Evolutionary conservation across 805 yeast genomes (phyloP).

Genomic region (Saturnispora galanensis): DNA sequence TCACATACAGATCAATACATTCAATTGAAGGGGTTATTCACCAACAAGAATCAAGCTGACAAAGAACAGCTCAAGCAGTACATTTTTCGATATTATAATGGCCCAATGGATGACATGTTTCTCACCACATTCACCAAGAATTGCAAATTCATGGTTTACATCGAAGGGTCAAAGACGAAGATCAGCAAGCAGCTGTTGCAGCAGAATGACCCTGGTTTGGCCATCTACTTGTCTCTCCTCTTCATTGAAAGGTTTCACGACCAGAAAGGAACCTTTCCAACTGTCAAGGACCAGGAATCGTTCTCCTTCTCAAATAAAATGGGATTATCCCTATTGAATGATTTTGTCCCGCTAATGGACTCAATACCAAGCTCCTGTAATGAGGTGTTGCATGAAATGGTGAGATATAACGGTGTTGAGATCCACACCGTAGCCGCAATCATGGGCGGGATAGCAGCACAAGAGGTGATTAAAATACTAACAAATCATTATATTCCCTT

Average conservation of each 20-base stretch:
- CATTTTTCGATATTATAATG: slow-evolving; percentile 20
- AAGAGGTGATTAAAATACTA: slow-evolving; percentile 66
- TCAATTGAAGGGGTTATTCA: slow-evolving; percentile 47
- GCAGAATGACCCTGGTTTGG: not conserved
- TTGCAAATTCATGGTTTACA: slow-evolving; percentile 39
- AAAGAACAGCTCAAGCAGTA: slow-evolving; percentile 23
- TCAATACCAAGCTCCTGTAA: slow-evolving; percentile 28
- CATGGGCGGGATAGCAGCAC: slow-evolving; percentile 79
- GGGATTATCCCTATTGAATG: not conserved
- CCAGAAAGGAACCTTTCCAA: slow-evolving; percentile 16
- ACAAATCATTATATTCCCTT: slow-evolving; percentile 78
- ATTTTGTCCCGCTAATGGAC: not conserved
- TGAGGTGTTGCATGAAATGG: slow-evolving; percentile 33
- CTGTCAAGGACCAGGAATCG: slow-evolving; percentile 10
- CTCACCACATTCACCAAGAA: slow-evolving; percentile 52
- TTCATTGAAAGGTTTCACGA: slow-evolving; percentile 22
- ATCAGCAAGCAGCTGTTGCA: not conserved
- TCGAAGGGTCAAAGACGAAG: slow-evolving; percentile 6
- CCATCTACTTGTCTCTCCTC: slow-evolving; percentile 36
- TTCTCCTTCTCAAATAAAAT: not conserved
- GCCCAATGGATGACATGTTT: slow-evolving; percentile 25
- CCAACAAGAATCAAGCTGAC: slow-evolving; percentile 45
- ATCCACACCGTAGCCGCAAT: slow-evolving; percentile 54
- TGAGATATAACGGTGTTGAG: slow-evolving; percentile 33
- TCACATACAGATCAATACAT: slow-evolving; percentile 59